Conservation (phyloP, 495 filamentous ascomycete genomes). For the Aspergillus kassunensis region DNA sequence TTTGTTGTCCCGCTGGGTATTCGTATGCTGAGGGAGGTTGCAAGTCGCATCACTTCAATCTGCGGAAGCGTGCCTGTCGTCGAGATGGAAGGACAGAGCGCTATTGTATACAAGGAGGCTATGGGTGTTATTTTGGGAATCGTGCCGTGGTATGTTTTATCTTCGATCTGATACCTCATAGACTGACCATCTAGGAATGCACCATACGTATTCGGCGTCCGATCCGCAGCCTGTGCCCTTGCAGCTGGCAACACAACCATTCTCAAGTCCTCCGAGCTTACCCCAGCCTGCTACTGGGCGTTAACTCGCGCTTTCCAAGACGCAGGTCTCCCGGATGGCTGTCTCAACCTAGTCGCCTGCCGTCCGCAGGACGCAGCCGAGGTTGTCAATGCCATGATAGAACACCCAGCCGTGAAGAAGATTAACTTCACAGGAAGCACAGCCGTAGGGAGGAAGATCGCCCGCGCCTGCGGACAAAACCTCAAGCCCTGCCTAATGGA, state of each 20-base stretch:
- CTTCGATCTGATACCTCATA: background rate
- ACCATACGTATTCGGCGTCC: conserved; percentile 62
- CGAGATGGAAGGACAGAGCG: conserved; percentile 50
- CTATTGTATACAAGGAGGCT: conserved; percentile 71
- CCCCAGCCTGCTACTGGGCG: conserved; percentile 68
- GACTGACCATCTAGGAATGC: conserved; percentile 45
- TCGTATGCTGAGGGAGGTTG: conserved; percentile 66
- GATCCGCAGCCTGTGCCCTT: conserved; percentile 67
- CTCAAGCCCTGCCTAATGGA: conserved; percentile 62
- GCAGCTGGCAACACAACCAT: conserved; percentile 78
- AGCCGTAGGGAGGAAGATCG: conserved; percentile 53
- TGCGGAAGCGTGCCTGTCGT: conserved; percentile 61
- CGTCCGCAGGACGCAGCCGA: conserved; percentile 49
- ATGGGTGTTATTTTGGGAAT: conserved; percentile 78
- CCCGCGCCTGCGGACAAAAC: conserved; percentile 45
- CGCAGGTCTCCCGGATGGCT: conserved; percentile 62
- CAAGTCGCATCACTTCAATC: conserved; percentile 59
- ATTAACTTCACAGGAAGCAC: conserved; percentile 61
- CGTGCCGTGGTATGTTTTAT: conserved; percentile 66
- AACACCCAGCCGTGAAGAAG: conserved; percentile 54
- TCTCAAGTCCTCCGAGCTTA: conserved; percentile 70
- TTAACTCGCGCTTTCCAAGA: conserved; percentile 64
- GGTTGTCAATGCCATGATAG: conserved; percentile 53
- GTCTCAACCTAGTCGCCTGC: conserved; percentile 51
- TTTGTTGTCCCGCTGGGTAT: conserved; percentile 59